Percentiles rank a stretch among this genome's conserved stretches.
Conservation (phyloP, 208 protist species). For the Trypanosoma scelopori region DNA sequence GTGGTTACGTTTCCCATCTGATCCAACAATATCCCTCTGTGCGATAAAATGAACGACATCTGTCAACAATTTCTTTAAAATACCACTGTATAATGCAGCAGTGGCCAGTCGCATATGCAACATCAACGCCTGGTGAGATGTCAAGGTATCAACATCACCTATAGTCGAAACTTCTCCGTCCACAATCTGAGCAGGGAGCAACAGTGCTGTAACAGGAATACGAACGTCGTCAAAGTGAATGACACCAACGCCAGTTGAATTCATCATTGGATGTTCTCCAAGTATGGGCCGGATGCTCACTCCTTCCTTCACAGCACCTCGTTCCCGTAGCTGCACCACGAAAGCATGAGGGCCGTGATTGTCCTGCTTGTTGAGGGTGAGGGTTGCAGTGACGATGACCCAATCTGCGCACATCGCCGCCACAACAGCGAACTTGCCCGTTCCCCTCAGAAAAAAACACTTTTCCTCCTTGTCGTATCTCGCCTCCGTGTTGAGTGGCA, state of each 20-base stretch:
- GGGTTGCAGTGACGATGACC: constrained; percentile 77
- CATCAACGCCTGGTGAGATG: constrained; percentile 56
- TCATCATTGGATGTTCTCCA: constrained; percentile 48
- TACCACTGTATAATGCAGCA: constrained; percentile 66
- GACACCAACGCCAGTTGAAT: constrained; percentile 54
- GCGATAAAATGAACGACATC: constrained; percentile 63
- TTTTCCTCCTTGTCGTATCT: constrained; percentile 73
- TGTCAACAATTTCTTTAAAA: constrained; percentile 58
- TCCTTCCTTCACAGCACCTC: constrained; percentile 42
- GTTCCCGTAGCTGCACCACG: constrained; percentile 68
- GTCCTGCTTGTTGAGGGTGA: constrained; percentile 76
- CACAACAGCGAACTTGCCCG: constrained; percentile 85
- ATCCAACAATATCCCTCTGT: constrained; percentile 71
- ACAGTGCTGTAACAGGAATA: constrained; percentile 52
- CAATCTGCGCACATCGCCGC: constrained; percentile 71
- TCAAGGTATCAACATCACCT: constrained; percentile 34
- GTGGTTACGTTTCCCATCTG: constrained; percentile 73
- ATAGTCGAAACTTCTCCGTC: constrained; percentile 17
- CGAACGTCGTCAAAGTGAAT: constrained; percentile 80
- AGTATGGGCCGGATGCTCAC: constrained; percentile 49
- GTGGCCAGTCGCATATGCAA: constrained; percentile 70
- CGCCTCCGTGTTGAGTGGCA: constrained; percentile 81
- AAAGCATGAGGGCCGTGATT: constrained; percentile 80
- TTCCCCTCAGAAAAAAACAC: constrained; percentile 79
- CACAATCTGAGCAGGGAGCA: constrained; percentile 63